phyloP scores from a whole-genome alignment of 169 alveolate genomes.

The Plasmodium adleri region DNA sequence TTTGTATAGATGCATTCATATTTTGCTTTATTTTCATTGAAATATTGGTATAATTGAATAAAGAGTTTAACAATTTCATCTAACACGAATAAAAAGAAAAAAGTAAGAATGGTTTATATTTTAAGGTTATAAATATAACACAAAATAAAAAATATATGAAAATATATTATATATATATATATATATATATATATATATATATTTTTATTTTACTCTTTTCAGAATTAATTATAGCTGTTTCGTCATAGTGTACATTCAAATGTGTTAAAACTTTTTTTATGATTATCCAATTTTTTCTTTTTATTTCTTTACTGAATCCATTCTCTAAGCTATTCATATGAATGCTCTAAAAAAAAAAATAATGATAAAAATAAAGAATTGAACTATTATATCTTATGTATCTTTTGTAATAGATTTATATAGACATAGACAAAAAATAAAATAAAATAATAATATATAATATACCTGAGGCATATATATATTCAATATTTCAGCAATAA shows the following conservation, averaged over 20 bases:
- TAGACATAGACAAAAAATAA: constrained; percentile 7
- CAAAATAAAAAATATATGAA: neutral
- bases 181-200: neutral
- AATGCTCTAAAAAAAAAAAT: constrained; percentile 29
- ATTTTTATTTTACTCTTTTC: constrained; percentile 47
- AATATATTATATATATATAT: neutral
- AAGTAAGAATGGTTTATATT: too few relatives aligned
- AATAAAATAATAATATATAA: neutral
- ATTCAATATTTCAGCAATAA: constrained; percentile 62
- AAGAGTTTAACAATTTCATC: constrained; percentile 46
- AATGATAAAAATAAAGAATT: neutral
- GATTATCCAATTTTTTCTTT: constrained; percentile 73
- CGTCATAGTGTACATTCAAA: constrained; percentile 53
- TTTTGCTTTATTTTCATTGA: constrained; percentile 34
- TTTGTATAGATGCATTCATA: constrained; percentile 23
- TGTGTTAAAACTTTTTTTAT: constrained; percentile 45
- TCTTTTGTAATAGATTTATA: neutral
- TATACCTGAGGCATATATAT: constrained; percentile 63
- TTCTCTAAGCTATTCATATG: constrained; percentile 69
- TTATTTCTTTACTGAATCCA: constrained; percentile 75
- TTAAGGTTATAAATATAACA: too few relatives aligned
- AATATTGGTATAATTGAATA: constrained; percentile 61
- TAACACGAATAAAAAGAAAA: neutral
- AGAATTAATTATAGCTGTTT: constrained; percentile 57
- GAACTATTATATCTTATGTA: neutral